phyloP scores from a whole-genome alignment of 495 filamentous ascomycete species.

The Pseudomonodictys pantanalensis region DNA sequence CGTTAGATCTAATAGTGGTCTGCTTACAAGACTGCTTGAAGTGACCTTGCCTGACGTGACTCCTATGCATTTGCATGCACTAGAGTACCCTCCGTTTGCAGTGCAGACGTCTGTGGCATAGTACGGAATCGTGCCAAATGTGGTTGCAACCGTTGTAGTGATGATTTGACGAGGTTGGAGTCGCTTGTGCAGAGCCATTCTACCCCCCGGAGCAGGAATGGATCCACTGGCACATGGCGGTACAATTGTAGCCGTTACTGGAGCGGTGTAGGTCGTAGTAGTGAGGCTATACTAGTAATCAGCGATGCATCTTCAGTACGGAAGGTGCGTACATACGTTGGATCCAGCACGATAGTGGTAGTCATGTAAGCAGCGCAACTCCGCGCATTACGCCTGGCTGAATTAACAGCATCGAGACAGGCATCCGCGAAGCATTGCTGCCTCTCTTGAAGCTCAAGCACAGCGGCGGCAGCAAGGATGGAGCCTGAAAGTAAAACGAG shows the following conservation, averaged over 20 bases:
- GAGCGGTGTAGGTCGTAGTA: conserved; percentile 3
- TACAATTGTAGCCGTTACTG: not conserved
- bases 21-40: conserved; percentile 15
- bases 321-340: conserved; percentile 12
- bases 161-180: not conserved
- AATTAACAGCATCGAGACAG: conserved; percentile 23
- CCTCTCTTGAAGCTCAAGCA: conserved; percentile 9
- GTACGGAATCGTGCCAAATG: conserved; percentile 5
- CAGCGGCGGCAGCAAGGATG: conserved; percentile 4
- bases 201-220: not conserved
- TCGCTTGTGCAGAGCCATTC: not conserved
- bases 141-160: not conserved
- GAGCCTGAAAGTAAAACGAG: conserved; percentile 5
- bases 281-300: not conserved
- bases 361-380: conserved; percentile 26
- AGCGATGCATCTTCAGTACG: not conserved
- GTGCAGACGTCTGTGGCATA: conserved; percentile 26
- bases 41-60: no score
- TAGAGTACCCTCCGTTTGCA: no score
- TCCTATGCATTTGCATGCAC: no score
- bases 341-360: conserved; percentile 11
- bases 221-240: not conserved
- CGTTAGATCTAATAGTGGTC: not conserved
- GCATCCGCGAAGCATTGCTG: conserved; percentile 20
- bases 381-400: conserved; percentile 13